Base-by-base conservation (phyloP, 148 eudicot genomes). In the Dianthus caryophyllus region DNA sequence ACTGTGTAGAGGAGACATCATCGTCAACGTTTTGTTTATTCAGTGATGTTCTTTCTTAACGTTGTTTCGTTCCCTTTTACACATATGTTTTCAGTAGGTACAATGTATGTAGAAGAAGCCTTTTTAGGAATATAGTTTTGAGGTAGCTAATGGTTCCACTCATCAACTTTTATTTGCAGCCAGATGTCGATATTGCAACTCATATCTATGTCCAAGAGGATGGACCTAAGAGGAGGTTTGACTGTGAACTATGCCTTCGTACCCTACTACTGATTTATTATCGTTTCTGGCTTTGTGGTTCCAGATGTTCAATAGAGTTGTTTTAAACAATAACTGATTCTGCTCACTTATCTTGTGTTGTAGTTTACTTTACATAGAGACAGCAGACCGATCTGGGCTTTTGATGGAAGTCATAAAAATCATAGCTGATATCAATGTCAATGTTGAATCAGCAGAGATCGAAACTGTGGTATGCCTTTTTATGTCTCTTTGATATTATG, bases 201-300 rank as follows among this genome's bases (percentile, higher is more conserved):
- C 98, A 90, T 76, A 81, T 93, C 71, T 76, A 80, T 61, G 84
- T 93, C 71, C 79, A 83, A 74, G 88, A 81, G 22, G 98, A 93
- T 79, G 98, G 96, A 68, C 92, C 96, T 77, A 83, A 83, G 79
- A 84, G 96, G 83, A 93, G 98, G 98, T 90, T 58, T 71, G 81
- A 65, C 26, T 29, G 43, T 60, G 22, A 2, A 21, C 49, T 8
- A 30, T 43, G 64, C 41, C n/a, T 61, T 39, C n/a, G 26, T 60
- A 49, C 64, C 64, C 27, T 9, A 31, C 47, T 7, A 10, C 52
- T 20, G 20, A 15, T 15, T 46, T 47, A 39, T 60, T 31, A 53
- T n/a, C 3, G 2, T 29, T 44, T 53, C 26, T 7, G 7, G 30
- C 12, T 0, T 46, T 43, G n/a, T 16, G 57, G 25, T 38, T 24